Base-by-base conservation (phyloP, 2,329 filamentous ascomycete genomes). In the Scedosporium dehoogii region DNA sequence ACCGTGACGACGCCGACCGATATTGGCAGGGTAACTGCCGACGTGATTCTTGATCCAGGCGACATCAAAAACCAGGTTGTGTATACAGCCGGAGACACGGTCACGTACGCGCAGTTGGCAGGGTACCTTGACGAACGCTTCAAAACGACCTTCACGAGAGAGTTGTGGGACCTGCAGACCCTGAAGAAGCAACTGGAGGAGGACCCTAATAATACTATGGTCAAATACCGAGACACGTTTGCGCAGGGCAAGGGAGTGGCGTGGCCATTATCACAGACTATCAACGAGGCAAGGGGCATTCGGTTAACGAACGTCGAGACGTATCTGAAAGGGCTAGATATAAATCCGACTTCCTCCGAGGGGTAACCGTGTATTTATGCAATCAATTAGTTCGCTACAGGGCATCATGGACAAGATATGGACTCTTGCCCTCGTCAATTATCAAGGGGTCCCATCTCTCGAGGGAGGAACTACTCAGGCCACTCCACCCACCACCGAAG, bases 171-270 rank as follows among this genome's bases (percentile, higher is more conserved):
- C 46, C 63, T 79, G 23, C 72, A 74, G 0, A 67, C 72, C 56
- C 69, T 87, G 66, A 71, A 72, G 65, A 68, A 69, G 5, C 78
- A 82, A 66, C 69, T 86, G 66, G 68, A 67, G 21, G 70, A 71
- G 10, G 76, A 84, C 5, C 79, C 81, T 0, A 73, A 71, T 0
- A 76, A 83, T 67, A 69, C 68, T 2, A 74, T 87, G 68, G 76
- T 78, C 66, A 87, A 83, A 73, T 89, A 89, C 71, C 75, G 82
- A 23, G 74, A 81, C 64, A 80, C 85, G 0, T 89, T 89, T 75
- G 84, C 79, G 1, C 74, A 80, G 62, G 83, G 83, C 0, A 73
- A 71, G 6, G 86, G 86, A 0, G 80, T 87, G 4, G 78, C 78
- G 46, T 89, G 86, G 86, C 77, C 80, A 6, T 73, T 76, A 68